Evolutionary conservation across 2,329 filamentous ascomycete genomes (phyloP).

Genomic region (Fusarium sp.): DNA sequence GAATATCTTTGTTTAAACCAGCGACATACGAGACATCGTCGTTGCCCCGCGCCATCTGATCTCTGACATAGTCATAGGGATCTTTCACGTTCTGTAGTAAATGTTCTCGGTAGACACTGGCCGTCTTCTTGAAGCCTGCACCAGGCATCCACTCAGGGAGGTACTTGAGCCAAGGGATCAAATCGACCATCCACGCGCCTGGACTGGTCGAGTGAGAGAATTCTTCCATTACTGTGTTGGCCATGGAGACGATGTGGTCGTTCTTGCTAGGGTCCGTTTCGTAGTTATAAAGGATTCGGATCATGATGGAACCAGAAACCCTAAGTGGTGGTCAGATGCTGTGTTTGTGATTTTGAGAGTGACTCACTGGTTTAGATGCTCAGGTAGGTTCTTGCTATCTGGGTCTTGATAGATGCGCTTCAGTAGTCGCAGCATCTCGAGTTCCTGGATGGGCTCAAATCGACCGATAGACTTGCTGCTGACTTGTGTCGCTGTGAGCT

Average conservation of each 20-base stretch:
- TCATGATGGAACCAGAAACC: slow-evolving; percentile 17
- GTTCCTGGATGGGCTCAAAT: slow-evolving; percentile 10
- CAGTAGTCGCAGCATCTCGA: not conserved
- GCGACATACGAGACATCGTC: slow-evolving; percentile 16
- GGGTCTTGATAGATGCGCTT: not conserved
- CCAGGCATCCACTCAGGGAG: slow-evolving; percentile 20
- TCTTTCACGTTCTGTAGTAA: not conserved
- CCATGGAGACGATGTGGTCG: slow-evolving; percentile 8
- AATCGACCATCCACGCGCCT: slow-evolving; percentile 15
- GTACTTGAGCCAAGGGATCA: not conserved
- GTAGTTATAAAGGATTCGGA: slow-evolving; percentile 20
- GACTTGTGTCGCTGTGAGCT: slow-evolving; percentile 22
- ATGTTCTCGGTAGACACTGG: not conserved
- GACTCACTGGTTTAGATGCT: slow-evolving; percentile 9
- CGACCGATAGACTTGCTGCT: slow-evolving; percentile 13
- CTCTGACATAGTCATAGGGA: slow-evolving; percentile 1
- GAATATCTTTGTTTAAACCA: not conserved
- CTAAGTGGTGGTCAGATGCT: not conserved
- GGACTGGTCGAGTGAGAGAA: slow-evolving; percentile 16
- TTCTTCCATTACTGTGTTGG: slow-evolving; percentile 20
- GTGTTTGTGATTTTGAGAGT: accelerated
- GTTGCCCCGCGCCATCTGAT: not conserved
- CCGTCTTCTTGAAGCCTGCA: not conserved
- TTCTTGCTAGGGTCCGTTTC: not conserved
- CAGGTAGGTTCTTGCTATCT: not conserved